Base-by-base conservation (phyloP, 257 asterid species). In the Plantago elongata region DNA sequence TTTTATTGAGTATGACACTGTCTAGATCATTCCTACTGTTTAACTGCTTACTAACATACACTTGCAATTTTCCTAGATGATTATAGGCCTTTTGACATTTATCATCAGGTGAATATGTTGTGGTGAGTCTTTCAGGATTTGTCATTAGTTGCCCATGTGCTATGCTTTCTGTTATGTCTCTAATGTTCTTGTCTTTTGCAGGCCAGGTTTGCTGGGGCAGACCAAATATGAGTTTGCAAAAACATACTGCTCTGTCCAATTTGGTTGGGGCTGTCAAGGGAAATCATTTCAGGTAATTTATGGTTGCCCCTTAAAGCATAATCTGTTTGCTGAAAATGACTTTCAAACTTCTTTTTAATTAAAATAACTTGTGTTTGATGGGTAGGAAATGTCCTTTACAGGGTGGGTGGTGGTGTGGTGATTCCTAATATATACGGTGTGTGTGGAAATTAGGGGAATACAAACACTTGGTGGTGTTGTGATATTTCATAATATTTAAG, bases 201-300 rank as follows among this genome's bases (percentile, higher is more conserved):
- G 99, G 99, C 95, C 95, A 17, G 96, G 97, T 67, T 79, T 92
- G 84, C 96, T 92, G 76, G 99, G 99, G 65, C 68, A 73, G 69
- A 86, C 86, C 70, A 92, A 92, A 65, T 92, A 72, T 75, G 99
- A 92, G 45, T 92, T 83, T 68, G 97, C 97, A 63, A 79, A 71
- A 64, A 86, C 88, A 54, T 92, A 92, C 69, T 92, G 99, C 72
- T 77, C 88, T 44, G 81, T 79, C 72, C 83, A 74, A 63, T 72
- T 69, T 65, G 67, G 61, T 61, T 51, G 72, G 52, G 90, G 89
- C 51, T 57, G 75, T 62, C 95, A 84, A 80, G 90, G 99, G 57
- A 89, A 76, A 74, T 60, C 66, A 67, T 86, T 69, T 62, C 84
- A 80, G 95, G 99, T 92, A 75, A 67, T 60, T 72, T 69, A 63